Base-by-base conservation (phyloP, 768 basidiomycete genomes). In the Rhodotorula toruloides region DNA sequence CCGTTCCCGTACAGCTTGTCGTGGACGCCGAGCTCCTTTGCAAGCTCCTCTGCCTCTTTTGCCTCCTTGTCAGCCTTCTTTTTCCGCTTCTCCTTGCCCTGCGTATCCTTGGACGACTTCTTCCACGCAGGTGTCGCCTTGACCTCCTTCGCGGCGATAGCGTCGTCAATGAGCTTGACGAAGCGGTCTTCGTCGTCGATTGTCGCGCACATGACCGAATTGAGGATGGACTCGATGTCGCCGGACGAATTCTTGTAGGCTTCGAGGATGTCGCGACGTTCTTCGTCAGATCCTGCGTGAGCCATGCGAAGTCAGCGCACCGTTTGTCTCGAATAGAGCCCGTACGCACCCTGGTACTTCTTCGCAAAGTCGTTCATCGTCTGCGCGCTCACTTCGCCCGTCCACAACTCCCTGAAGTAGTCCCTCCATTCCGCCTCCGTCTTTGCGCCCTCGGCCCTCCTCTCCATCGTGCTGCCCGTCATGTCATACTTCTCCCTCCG, bases 331-430 rank as follows among this genome's bases (percentile, higher is more conserved):
- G 17, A 27, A 11, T 29, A 42, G 32, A 4, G 7, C 0, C 48
- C 0, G 9, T 27, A 61, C 78, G 60, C 63, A 88, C 96, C 91
- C 82, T 98, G 92, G 77, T 99, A 99, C 74, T 85, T 86, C 72
- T 85, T 86, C 83, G 90, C 94, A 84, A 94, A 85, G 76, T 96
- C 90, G 70, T 97, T 91, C 59, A 99, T 81, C 76, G 85, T 88
- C 65, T 65, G 39, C 12, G 58, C 65, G 36, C 53, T 69, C 17
- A 74, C 73, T 63, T 75, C 72, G 27, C 73, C 74, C 19, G 59
- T 22, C 71, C 71, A 75, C 36, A 74, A 58, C 43, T 75, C 73
- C 43, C 52, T 65, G 73, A 98, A 99, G 78, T 99, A 99, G 11
- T 88, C 84, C 74, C 91, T 90, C 96, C 96, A 99, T 67, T 86